A percentile compares a stretch with the other conserved stretches of the same genome.
phyloP scores from a whole-genome alignment of 192 early-diverging fungal species.

The Phlyctochytrium arcticum region DNA sequence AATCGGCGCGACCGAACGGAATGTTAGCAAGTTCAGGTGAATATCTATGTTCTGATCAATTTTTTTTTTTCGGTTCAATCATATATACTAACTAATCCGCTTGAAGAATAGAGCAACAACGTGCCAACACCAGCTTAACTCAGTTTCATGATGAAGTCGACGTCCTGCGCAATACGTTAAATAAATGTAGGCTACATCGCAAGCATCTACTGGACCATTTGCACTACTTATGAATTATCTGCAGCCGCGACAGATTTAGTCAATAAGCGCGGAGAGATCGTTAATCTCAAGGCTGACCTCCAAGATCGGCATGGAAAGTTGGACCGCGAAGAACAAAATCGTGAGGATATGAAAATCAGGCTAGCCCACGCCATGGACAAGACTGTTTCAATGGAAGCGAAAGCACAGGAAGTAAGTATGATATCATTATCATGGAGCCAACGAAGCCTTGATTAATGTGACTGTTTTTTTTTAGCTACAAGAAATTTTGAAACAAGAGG shows the following conservation, averaged over 20 bases:
- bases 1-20: conserved; percentile 42
- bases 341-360: conserved; percentile 34
- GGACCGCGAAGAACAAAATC: conserved; percentile 31
- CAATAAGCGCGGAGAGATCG: conserved; percentile 38
- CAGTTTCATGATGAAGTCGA: conserved; percentile 59
- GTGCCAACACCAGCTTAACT: conserved; percentile 24
- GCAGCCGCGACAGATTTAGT: conserved; percentile 49
- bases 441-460: background rate
- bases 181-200: conserved; percentile 34
- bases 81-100: no score
- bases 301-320: conserved; percentile 37
- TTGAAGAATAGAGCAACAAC: conserved; percentile 40
- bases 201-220: background rate
- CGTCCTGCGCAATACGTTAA: conserved; percentile 45
- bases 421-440: background rate
- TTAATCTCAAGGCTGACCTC: conserved; percentile 45
- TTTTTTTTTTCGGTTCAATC: no score
- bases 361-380: conserved; percentile 31
- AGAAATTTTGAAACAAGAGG: conserved; percentile 50
- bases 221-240: background rate
- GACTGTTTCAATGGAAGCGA: conserved; percentile 47
- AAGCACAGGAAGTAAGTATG: conserved; percentile 40
- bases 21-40: conserved; percentile 49
- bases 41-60: no score
- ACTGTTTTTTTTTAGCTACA: conserved; percentile 36